Evolutionary conservation across 768 basidiomycete species (phyloP).

Genomic region (Pulveroboletus sp.): DNA sequence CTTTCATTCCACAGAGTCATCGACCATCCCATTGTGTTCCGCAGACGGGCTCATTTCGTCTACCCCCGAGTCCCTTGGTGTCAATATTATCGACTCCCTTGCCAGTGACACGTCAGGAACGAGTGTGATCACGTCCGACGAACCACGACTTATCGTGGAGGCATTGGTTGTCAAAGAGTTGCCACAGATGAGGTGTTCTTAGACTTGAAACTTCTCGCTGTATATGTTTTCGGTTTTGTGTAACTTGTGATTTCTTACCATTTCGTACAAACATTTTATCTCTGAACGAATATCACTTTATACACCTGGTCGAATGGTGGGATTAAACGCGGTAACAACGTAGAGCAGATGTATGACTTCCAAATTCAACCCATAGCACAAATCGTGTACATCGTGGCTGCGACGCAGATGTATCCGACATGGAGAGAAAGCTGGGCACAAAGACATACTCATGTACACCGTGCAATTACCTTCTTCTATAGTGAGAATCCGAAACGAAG

Average conservation of each 20-base stretch:
- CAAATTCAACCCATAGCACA: too few species aligned
- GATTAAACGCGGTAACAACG: too few species aligned
- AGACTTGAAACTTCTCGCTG: slow-evolving; percentile 57
- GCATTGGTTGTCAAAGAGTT: slow-evolving; percentile 76
- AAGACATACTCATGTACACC: not conserved
- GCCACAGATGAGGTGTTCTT: slow-evolving; percentile 68
- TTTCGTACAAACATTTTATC: too few species aligned
- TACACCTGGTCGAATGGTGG: too few species aligned
- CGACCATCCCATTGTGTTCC: not conserved
- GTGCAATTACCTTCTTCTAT: not conserved
- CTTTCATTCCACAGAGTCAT: not conserved
- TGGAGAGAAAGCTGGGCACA: not conserved
- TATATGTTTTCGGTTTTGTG: not conserved
- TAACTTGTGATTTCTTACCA: not conserved
- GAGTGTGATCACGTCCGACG: slow-evolving; percentile 8
- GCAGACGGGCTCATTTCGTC: slow-evolving; percentile 9
- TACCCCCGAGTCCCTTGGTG: slow-evolving; percentile 33
- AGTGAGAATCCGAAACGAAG: not conserved
- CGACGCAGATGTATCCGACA: not conserved
- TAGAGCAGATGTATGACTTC: too few species aligned
- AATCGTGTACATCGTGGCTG: too few species aligned
- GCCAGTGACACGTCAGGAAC: not conserved
- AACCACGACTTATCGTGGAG: slow-evolving; percentile 71
- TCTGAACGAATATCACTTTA: too few species aligned
- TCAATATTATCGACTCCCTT: slow-evolving; percentile 23